Percentiles rank a stretch among this genome's conserved stretches.
These are phyloP conservation scores for Naganishia albida DNA, from an alignment of 1,284 basidiomycete genomes.

Conservation along the genomic window DNA sequence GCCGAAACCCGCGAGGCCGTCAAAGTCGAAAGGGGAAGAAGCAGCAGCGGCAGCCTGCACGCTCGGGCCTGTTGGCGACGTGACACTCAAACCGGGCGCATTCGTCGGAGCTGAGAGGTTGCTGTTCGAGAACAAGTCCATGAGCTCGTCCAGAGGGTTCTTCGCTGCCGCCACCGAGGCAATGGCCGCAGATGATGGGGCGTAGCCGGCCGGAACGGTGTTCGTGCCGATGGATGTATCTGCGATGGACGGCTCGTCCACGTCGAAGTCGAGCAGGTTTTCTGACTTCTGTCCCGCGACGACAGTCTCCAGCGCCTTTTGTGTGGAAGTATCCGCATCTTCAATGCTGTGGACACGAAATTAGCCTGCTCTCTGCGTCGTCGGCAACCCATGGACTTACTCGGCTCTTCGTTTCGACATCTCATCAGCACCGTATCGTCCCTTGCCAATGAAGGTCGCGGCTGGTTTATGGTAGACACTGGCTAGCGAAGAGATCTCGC, in stretches of 20 bases:
- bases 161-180: constrained; percentile 41
- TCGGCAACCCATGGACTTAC: constrained; percentile 54
- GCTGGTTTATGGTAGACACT: constrained; percentile 96
- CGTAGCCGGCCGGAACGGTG: constrained; percentile 44
- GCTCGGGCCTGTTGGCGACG: constrained; percentile 16
- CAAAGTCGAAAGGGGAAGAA: constrained; percentile 18
- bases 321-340: constrained; percentile 62
- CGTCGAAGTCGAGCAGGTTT: constrained; percentile 91
- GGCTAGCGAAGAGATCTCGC: constrained; percentile 81
- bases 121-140: constrained; percentile 73
- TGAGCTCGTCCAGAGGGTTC: constrained; percentile 87
- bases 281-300: constrained; percentile 87
- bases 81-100: constrained; percentile 10
- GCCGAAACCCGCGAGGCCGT: constrained; percentile 13
- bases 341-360: constrained; percentile 59
- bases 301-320: constrained; percentile 85
- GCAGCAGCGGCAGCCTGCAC: constrained; percentile 13
- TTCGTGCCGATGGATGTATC: constrained; percentile 67
- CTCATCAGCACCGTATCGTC: constrained; percentile 79
- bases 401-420: constrained; percentile 69
- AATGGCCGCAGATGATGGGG: constrained; percentile 31
- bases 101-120: constrained; percentile 17
- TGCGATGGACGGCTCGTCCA: constrained; percentile 62
- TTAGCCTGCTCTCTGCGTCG: constrained; percentile 2
- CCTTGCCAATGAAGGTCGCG: constrained; percentile 83